A percentile compares a stretch with the other conserved stretches of the same genome.
Conservation (phyloP, 2,329 filamentous ascomycete species). For the Trichophyton mentagrophytes region DNA sequence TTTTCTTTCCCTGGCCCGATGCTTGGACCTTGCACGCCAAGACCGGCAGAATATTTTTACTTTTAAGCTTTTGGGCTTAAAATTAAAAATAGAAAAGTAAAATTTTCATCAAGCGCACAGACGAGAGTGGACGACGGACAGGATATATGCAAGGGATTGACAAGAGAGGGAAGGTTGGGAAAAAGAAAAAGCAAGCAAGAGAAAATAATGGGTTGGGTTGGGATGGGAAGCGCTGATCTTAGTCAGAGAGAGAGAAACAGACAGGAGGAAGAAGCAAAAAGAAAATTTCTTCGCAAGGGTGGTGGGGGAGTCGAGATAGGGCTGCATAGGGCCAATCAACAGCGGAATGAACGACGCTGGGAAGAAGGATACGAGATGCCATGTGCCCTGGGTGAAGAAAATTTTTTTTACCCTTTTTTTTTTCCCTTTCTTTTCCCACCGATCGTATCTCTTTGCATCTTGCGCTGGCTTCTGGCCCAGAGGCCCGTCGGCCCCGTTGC, state of each 20-base stretch:
- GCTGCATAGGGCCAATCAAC: not conserved
- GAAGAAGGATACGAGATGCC: not conserved
- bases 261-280: not conserved
- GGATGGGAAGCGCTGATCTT: not conserved
- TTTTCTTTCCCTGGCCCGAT: not conserved
- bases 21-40: not conserved
- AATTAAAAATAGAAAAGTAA: conserved; percentile 3
- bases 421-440: not conserved
- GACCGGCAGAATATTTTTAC: not conserved
- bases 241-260: too few species aligned
- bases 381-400: not conserved
- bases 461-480: not conserved
- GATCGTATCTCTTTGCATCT: not conserved
- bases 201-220: too few species aligned
- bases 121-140: not conserved
- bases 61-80: conserved; percentile 2
- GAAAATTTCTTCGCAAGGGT: not conserved
- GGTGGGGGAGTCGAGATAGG: not conserved
- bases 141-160: not conserved
- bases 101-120: not conserved
- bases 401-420: not conserved
- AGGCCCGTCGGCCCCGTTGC: not conserved
- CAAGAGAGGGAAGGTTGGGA: not conserved
- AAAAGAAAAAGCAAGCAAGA: too few species aligned
- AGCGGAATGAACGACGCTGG: not conserved